A percentile compares a stretch with the other conserved stretches of the same genome.
These are phyloP conservation scores for Fraxinus baroniana DNA, from an alignment of 305 asterid species.

Conservation along the genomic window DNA sequence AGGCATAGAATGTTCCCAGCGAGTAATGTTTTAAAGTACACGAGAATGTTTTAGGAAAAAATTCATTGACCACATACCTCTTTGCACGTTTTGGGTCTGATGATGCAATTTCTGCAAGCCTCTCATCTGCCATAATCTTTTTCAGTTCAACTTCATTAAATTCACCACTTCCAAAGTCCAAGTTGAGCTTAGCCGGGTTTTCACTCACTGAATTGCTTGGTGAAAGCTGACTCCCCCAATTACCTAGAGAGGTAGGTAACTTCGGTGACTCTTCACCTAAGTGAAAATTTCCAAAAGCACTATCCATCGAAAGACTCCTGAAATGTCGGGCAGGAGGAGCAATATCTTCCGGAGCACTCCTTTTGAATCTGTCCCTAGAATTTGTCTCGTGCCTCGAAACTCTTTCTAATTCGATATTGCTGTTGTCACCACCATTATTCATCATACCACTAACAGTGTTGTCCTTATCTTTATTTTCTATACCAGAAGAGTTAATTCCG, in stretches of 20 bases:
- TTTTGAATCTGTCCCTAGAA: slow-evolving; percentile 46
- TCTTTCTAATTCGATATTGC: slow-evolving; percentile 40
- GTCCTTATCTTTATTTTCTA: slow-evolving; percentile 36
- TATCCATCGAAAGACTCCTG: slow-evolving; percentile 89
- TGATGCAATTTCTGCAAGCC: slow-evolving; percentile 71
- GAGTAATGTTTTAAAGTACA: neutral
- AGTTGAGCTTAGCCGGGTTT: slow-evolving; percentile 34
- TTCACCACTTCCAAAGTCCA: slow-evolving; percentile 68
- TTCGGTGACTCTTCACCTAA: slow-evolving; percentile 54
- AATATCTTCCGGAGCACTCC: slow-evolving; percentile 55
- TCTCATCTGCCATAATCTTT: slow-evolving; percentile 79
- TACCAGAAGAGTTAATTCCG: slow-evolving; percentile 31
- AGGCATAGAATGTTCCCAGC: neutral
- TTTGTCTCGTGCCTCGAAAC: slow-evolving; percentile 25
- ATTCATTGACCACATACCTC: slow-evolving; percentile 41
- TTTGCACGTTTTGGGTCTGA: slow-evolving; percentile 85
- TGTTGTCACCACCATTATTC: slow-evolving; percentile 29
- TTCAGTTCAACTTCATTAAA: slow-evolving; percentile 70
- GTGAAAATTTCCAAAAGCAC: slow-evolving; percentile 59
- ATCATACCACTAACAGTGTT: slow-evolving; percentile 23
- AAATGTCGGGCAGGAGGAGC: slow-evolving; percentile 55
- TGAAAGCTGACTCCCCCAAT: slow-evolving; percentile 45
- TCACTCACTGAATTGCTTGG: slow-evolving; percentile 59
- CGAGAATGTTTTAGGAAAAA: neutral
- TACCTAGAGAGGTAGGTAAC: slow-evolving; percentile 31